Base-by-base conservation (phyloP, 441 rosid species). In the Adansonia madagascariensis region DNA sequence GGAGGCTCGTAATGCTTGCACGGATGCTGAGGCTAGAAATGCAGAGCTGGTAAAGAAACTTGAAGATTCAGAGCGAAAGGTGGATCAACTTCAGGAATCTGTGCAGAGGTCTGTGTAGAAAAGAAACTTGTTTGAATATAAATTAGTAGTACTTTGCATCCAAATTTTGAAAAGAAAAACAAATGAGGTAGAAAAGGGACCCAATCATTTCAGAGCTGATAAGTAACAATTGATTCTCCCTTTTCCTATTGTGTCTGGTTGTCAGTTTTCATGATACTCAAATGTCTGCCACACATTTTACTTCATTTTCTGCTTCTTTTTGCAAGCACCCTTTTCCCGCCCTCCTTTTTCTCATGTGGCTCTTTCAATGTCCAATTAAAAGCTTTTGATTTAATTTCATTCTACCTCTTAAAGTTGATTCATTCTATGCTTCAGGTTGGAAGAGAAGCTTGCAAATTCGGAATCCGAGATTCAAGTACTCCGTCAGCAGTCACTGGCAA, bases 401-500 rank as follows among this genome's bases (percentile, higher is more conserved):
- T 77, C 57, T 15, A 75, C 61, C 43, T 43, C 74, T 70, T 80
- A 73, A 61, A 74, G 17, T 74, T 75, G 69, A 57, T 77, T 84
- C 56, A 20, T 59, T 76, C 76, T 86, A 57, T 80, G 46, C n/a
- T 80, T 78, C 87, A 97, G 99, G 84, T 80, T 94, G 69, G 98
- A 97, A 86, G 98, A 97, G 82, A 94, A 92, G 75, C 97, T 97
- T 81, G 88, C 98, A 73, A 97, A 97, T 85, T 91, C 92, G 69
- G 98, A 94, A 85, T 94, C 99, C 15, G 99, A 97, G 87, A 94
- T 87, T 86, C 99, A 97, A 90, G 99, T 97, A 69, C 97, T 97
- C 68, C 95, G 98, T 74, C 98, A 97, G 86, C 99, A 97, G 84
- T 96, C 99, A 71, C 86, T 97, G 80, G 85, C 95, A 77, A 90